Percentiles rank a stretch among this genome's conserved stretches.
Evolutionary conservation across 225 moss, liverwort and hornwort species (phyloP).

Genomic region (Polytrichum commune): DNA sequence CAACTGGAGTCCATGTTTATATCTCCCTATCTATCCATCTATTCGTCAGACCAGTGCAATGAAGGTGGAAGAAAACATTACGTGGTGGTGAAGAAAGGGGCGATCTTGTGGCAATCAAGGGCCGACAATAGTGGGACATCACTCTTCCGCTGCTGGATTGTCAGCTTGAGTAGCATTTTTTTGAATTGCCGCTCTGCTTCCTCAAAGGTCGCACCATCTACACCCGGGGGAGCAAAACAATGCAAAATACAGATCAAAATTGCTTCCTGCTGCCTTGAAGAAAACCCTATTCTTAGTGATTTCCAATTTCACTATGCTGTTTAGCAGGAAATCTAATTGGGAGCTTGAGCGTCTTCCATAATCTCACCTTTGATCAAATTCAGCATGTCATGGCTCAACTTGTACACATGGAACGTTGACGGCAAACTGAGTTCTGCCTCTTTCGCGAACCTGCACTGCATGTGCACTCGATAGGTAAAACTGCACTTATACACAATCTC

Average conservation of each 20-base stretch:
- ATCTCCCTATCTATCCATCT: too few relatives aligned
- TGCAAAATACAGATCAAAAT: neutral
- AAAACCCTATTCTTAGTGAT: too few relatives aligned
- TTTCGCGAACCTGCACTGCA: constrained; percentile 41
- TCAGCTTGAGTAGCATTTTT: constrained; percentile 33
- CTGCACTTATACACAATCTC: too few relatives aligned
- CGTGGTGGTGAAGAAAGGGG: constrained; percentile 54
- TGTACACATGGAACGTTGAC: constrained; percentile 51
- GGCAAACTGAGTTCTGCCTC: constrained; percentile 39
- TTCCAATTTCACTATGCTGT: too few relatives aligned
- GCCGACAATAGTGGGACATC: constrained; percentile 40
- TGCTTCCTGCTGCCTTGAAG: neutral
- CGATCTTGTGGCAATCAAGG: constrained; percentile 46
- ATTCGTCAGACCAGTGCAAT: too few relatives aligned
- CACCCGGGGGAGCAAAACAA: constrained; percentile 3
- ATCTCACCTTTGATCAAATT: constrained; percentile 39
- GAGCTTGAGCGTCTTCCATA: neutral
- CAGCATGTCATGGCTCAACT: constrained; percentile 51
- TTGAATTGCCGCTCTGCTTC: constrained; percentile 42
- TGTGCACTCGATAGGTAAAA: neutral
- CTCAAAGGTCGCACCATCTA: constrained; percentile 42
- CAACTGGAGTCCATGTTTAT: too few relatives aligned
- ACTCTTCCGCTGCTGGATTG: constrained; percentile 20
- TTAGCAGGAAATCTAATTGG: too few relatives aligned
- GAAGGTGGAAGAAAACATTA: constrained; percentile 8